A percentile compares a stretch with the other conserved stretches of the same genome.
Conservation (phyloP, 495 filamentous ascomycete species). For the Aspergillus baeticus region DNA sequence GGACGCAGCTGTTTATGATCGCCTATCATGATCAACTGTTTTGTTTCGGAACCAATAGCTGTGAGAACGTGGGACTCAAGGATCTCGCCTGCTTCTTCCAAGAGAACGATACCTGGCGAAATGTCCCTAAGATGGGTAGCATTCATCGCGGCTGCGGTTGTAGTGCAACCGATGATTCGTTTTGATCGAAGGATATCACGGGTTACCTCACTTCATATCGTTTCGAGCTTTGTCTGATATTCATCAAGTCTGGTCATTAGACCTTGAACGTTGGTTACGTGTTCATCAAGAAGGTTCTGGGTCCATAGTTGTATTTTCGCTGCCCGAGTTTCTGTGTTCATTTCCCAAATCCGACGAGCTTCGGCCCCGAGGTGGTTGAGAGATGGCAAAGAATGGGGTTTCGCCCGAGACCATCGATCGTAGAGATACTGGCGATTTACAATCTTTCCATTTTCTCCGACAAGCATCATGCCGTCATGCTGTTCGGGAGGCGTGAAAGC, state of each 20-base stretch:
- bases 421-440: conserved; percentile 53
- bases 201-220: conserved; percentile 43
- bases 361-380: conserved; percentile 18
- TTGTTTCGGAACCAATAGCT: conserved; percentile 54
- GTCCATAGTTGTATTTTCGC: conserved; percentile 46
- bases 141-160: conserved; percentile 70
- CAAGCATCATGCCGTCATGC: conserved; percentile 41
- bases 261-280: conserved; percentile 35
- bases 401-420: conserved; percentile 53
- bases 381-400: conserved; percentile 32
- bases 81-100: conserved; percentile 82
- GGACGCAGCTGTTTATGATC: conserved; percentile 79
- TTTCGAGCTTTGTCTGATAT: conserved; percentile 35
- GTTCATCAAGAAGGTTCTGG: conserved; percentile 48
- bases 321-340: conserved; percentile 38
- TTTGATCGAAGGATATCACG: conserved; percentile 50
- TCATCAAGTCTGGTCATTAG: conserved; percentile 42
- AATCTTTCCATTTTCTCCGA: conserved; percentile 27
- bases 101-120: conserved; percentile 39
- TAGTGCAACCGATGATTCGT: conserved; percentile 72
- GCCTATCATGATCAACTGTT: conserved; percentile 72
- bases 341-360: conserved; percentile 48
- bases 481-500: conserved; percentile 52
- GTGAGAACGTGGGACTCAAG: conserved; percentile 71
- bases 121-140: conserved; percentile 45